A percentile compares a stretch with the other conserved stretches of the same genome.
Evolutionary conservation across 2,329 filamentous ascomycete species (phyloP).

Genomic region (Claviceps sp.): DNA sequence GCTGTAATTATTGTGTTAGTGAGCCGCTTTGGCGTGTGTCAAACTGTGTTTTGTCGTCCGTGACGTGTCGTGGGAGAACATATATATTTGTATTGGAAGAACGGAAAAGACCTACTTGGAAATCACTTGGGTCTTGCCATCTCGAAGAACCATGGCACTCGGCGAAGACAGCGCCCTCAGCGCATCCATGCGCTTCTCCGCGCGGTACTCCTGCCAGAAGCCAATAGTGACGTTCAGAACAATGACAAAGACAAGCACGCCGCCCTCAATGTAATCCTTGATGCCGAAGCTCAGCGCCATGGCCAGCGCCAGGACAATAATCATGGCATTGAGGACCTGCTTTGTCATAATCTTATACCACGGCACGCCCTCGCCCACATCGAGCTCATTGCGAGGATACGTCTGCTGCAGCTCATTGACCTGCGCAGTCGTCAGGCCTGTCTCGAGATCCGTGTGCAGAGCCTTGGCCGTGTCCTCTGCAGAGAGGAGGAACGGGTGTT

Average conservation of each 20-base stretch:
- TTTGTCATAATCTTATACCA: conserved; percentile 61
- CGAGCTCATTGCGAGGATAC: conserved; percentile 57
- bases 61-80: no score
- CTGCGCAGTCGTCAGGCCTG: conserved; percentile 48
- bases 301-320: conserved; percentile 60
- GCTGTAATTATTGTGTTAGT: conserved; percentile 18
- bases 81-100: background rate
- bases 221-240: conserved; percentile 56
- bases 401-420: conserved; percentile 44
- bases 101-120: conserved; percentile 33
- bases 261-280: conserved; percentile 52
- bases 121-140: conserved; percentile 43
- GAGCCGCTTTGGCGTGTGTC: background rate
- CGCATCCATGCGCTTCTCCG: conserved; percentile 54
- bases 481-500: conserved; percentile 47
- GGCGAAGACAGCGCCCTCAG: conserved; percentile 47
- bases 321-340: conserved; percentile 68
- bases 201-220: conserved; percentile 50
- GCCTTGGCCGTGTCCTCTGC: conserved; percentile 48
- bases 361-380: conserved; percentile 52
- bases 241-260: conserved; percentile 54
- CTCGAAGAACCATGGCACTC: conserved; percentile 47
- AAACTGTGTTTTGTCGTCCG: no score
- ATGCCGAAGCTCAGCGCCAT: conserved; percentile 61
- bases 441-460: conserved; percentile 50